Evolutionary conservation across 1,139 yeast species (phyloP).

Genomic region (Geotrichum restrictum): DNA sequence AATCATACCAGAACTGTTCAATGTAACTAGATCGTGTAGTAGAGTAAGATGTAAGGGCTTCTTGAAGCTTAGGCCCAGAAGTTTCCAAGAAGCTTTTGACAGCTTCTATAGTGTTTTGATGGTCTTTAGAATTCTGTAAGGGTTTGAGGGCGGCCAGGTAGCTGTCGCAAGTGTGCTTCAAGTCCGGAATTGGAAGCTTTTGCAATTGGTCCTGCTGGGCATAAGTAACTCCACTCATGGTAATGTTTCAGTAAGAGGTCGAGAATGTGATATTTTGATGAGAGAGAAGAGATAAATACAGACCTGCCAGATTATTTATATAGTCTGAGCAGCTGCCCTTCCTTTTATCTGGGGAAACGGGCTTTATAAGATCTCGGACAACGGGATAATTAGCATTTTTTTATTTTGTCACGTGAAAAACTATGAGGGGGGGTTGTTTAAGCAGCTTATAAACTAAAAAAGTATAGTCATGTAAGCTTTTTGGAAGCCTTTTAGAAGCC

Average conservation of each 20-base stretch:
- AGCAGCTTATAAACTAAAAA: too few species aligned
- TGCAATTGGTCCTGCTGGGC: slow-evolving; percentile 54
- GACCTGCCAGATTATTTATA: too few species aligned
- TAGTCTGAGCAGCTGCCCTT: too few species aligned
- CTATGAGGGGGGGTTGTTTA: too few species aligned
- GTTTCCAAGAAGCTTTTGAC: slow-evolving; percentile 57
- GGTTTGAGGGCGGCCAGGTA: slow-evolving; percentile 70
- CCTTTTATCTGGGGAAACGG: too few species aligned
- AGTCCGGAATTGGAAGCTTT: slow-evolving; percentile 74
- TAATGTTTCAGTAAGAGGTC: neutral
- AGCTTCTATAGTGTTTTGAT: slow-evolving; percentile 55
- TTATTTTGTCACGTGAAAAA: too few species aligned
- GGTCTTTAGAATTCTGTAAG: slow-evolving; percentile 65
- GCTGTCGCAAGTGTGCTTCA: slow-evolving; percentile 58
- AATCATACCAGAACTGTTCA: slow-evolving; percentile 91
- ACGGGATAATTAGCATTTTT: too few species aligned
- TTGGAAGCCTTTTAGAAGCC: too few species aligned
- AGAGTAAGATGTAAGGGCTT: slow-evolving; percentile 60
- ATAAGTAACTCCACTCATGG: slow-evolving; percentile 42
- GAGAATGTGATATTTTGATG: too few species aligned
- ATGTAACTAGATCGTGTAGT: slow-evolving; percentile 69
- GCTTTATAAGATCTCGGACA: too few species aligned
- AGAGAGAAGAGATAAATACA: too few species aligned
- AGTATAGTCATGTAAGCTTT: too few species aligned
- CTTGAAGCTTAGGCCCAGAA: slow-evolving; percentile 59